Base-by-base conservation (phyloP, 306 rosid species). In the Lathyrus aphaca region DNA sequence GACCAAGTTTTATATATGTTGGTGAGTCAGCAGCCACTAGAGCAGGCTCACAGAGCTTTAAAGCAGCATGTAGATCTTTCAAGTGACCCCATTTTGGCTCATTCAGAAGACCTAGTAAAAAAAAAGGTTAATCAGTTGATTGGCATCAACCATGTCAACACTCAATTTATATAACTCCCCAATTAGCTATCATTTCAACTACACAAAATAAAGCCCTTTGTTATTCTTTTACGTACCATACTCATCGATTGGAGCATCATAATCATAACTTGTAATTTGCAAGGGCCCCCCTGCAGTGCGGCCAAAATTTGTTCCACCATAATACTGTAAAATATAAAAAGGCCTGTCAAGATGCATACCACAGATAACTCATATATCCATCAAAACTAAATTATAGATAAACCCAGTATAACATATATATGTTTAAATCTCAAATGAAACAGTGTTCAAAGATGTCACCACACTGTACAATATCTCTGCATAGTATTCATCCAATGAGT, bases 51-150 rank as follows among this genome's bases (percentile, higher is more conserved):
- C 98, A 93, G 58, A 90, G 97, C 86, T 86, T 90, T 74, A 93
- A 77, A 61, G 91, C 97, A 79, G 96, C 81, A 81, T 93, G 98
- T 64, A 93, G 85, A 82, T 93, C 94, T 83, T 88, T 93, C 82
- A 93, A 74, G 85, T 93, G 98, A 69, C 98, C 96, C 98, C 98
- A 93, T 77, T 93, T 93, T 69, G 98, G 98, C 72, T 93, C 92
- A 46, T 76, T 86, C 74, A 87, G 79, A 65, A 90, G 81, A 79
- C 98, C 98, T 93, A 69, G 49, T 35, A 35, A 35, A 85, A 61
- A 76, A 72, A 30, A 67, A 68, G 79, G 58, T 32, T 40, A 72
- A 55, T 51, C 45, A 75, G 15, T 23, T 19, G 21, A 50, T 18
- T 25, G 14, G 53, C 57, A 50, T 55, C 69, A 71, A 55, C 68